Base-by-base conservation (phyloP, 208 protist species). In the Acanthamoeba castellanii region DNA sequence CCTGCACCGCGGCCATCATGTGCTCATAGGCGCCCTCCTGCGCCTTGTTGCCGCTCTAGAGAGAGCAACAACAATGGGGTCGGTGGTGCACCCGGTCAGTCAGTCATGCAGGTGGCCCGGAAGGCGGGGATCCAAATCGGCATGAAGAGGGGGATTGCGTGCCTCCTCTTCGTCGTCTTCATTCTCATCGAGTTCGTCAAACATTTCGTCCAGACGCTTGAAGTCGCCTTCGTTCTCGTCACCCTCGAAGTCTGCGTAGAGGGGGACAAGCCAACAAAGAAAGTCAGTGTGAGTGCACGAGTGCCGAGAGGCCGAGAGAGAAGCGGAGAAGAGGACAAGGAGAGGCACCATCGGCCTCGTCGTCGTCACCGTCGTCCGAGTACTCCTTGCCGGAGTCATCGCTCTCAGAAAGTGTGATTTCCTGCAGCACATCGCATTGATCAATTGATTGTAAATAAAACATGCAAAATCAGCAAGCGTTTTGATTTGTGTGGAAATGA, bases 1-100 rank as follows among this genome's bases (percentile, higher is more conserved):
- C 68, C 61, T 93, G 88, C 30, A 93, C 37, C 9, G 61, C 47
- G 37, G 88, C 88, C 88, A 93, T 81, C 88, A 93, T 93, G 25
- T 76, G 55, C n/a, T 93, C 88, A 76, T 93, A 93, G 42, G 88
- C 88, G 42, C 25, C n/a, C 6, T 89, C 81, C 50, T 89, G 50
- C 8, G 32, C 68, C 61, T 90, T 90, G 50, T 22, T 20, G 14
- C 32, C 84, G 52, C n/a, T 45, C 52, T 42, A 52, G 30, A 45
- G 22, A 42, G 47, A 61, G 3, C 20, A 61, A 25, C 20, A 61
- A 61, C 16, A 37, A 30, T 5, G 27, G 1, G 32, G 9, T 22
- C 9, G 68, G 30, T 18, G 27, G 81, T 25, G 45, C 47, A 32
- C 3, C 20, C 6, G 82, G 52, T 57, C 27, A 37, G 82, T 32